phyloP scores from a whole-genome alignment of 2,329 filamentous ascomycete species.

The Cladophialophora immunda region DNA sequence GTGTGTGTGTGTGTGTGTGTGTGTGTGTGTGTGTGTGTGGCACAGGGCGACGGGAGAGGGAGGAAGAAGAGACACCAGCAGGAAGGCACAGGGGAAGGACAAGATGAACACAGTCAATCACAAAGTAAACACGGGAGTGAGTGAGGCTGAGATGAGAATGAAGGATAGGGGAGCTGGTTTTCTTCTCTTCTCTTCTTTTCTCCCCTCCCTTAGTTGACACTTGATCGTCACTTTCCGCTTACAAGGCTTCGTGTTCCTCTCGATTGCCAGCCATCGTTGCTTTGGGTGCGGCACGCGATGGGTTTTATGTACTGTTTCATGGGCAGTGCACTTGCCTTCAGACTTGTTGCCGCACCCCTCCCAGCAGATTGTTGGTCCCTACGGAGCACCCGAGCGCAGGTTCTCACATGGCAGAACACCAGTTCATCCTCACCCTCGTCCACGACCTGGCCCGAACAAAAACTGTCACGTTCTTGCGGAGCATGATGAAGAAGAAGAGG shows the following conservation, averaged over 20 bases:
- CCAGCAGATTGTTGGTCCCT: constrained; percentile 1
- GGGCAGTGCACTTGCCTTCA: constrained; percentile 23
- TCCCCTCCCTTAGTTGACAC: constrained; percentile 7
- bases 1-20: too few species aligned
- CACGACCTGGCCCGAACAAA: not conserved
- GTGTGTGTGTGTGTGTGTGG: too few species aligned
- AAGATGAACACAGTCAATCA: constrained; percentile 14
- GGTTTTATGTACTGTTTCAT: constrained; percentile 39
- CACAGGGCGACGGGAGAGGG: constrained; percentile 23
- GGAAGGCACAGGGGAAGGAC: constrained; percentile 22
- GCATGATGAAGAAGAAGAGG: not conserved
- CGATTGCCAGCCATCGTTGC: not conserved
- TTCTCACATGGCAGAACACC: not conserved
- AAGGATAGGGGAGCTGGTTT: not conserved
- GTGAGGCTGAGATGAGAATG: constrained; percentile 1
- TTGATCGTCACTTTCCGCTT: constrained; percentile 8
- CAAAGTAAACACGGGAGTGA: constrained; percentile 5
- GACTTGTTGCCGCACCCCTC: constrained; percentile 21
- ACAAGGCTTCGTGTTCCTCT: constrained; percentile 10
- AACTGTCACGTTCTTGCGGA: constrained; percentile 4
- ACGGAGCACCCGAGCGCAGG: not conserved
- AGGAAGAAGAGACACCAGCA: constrained; percentile 15
- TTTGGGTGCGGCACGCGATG: constrained; percentile 24
- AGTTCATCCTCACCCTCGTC: not conserved
- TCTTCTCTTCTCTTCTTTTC: not conserved